Percentiles rank a stretch among this genome's conserved stretches.
These are phyloP conservation scores for Salix brachista DNA, from an alignment of 345 rosid genomes.

Conservation along the genomic window DNA sequence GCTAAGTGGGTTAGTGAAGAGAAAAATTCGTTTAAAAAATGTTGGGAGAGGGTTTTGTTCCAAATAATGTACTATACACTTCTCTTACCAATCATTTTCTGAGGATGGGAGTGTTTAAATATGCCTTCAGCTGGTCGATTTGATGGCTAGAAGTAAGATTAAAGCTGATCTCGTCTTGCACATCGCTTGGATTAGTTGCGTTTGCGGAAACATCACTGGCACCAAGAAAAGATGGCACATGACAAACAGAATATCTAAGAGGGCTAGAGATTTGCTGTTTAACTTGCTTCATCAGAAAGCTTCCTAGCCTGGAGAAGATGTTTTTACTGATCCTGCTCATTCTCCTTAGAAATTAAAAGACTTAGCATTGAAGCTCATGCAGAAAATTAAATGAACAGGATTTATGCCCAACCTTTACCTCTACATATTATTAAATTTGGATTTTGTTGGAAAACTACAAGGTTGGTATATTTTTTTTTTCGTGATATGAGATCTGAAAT, in stretches of 20 bases:
- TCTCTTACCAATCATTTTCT: conserved; percentile 48
- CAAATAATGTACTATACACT: conserved; percentile 51
- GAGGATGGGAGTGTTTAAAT: conserved; percentile 47
- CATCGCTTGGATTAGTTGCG: conserved; percentile 45
- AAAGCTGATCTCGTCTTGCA: conserved; percentile 35
- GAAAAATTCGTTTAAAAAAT: conserved; percentile 49
- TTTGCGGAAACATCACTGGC: conserved; percentile 32
- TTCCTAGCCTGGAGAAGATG: conserved; percentile 20
- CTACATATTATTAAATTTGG: conserved; percentile 43
- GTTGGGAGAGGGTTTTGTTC: conserved; percentile 55
- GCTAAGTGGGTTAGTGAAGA: no score
- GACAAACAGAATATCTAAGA: conserved; percentile 25
- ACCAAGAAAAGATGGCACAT: conserved; percentile 24
- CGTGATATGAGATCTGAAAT: no score
- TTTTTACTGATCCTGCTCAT: conserved; percentile 18
- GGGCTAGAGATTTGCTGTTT: conserved; percentile 39
- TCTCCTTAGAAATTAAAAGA: conserved; percentile 35
- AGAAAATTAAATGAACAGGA: conserved; percentile 32
- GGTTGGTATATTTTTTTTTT: no score
- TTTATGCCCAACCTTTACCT: conserved; percentile 55
- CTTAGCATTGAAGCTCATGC: conserved; percentile 46
- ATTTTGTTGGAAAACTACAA: conserved; percentile 23
- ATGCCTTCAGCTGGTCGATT: conserved; percentile 49
- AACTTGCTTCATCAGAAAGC: conserved; percentile 37
- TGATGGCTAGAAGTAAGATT: conserved; percentile 44